Evolutionary conservation across 2,329 filamentous ascomycete species (phyloP), one percentile per base, ranked within the genome.

Genomic region (Fusarium oligoseptatum): DNA sequence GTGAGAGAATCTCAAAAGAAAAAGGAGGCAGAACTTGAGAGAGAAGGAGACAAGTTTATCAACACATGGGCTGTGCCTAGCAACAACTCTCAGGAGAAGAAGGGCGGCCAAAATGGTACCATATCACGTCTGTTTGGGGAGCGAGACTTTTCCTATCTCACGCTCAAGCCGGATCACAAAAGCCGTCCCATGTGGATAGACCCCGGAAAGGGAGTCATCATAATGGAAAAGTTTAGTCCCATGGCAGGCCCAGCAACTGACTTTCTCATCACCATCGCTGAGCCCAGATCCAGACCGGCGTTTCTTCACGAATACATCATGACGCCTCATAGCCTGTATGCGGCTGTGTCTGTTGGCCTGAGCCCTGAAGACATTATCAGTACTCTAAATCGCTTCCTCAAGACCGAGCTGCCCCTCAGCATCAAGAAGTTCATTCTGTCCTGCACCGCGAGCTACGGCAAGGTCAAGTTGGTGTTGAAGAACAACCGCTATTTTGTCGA

Each of bases 171-270:
- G 0, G 95, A 98, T 82, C 94, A 96, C 84, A 89, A 91, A 67
- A 93, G 94, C 79, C 91, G 95, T 9, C 95, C 95, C 6, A 87
- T 98, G 70, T 97, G 94, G 93, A 95, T 98, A 75, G 94, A 97
- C 80, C 93, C 94, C 1, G 85, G 91, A 43, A 92, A 92, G 79
- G 94, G 93, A 32, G 91, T 92, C 74, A 95, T 98, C 78, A 95
- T 95, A n/a, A 88, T 98, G 48, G 95, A 98, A 85, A 96, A 93
- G 76, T 98, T 97, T 84, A 94, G 92, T 52, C 92, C 94, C 1
- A 86, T 95, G 64, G 94, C 95, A 66, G 88, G 91, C 56, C 92
- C 94, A 78, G 95, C 94, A 0, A 94, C 97, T 80, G 94, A 97
- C 81, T 97, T 98, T 80, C 87, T 98, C 67, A 97, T 95, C 77